Evolutionary conservation across 306 rosid species (phyloP).

Genomic region (Cucurbita argyrosperma): DNA sequence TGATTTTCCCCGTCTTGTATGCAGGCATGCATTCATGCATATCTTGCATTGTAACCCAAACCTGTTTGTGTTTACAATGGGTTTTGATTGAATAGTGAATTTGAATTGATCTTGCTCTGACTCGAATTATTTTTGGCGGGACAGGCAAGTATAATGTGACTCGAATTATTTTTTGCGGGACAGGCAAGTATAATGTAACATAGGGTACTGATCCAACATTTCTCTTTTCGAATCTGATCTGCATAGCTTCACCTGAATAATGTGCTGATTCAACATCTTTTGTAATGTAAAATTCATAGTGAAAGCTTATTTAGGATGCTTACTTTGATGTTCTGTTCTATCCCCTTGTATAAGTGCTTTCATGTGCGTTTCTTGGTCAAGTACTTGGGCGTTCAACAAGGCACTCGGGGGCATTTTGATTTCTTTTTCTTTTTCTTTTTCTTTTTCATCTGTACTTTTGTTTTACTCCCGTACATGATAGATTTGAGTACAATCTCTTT

Average conservation of each 20-base stretch:
- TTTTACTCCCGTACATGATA: too few species aligned
- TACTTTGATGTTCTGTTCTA: background rate
- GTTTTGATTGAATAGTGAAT: background rate
- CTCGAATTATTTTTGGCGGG: background rate
- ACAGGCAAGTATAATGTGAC: too few species aligned
- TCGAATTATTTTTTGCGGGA: background rate
- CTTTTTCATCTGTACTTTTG: too few species aligned
- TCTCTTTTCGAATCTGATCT: background rate
- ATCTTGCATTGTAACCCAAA: background rate
- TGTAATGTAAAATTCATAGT: background rate
- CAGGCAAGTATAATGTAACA: background rate
- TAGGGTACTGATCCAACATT: background rate
- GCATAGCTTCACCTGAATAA: background rate
- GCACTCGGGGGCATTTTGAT: too few species aligned
- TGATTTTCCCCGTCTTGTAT: background rate
- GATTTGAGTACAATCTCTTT: background rate
- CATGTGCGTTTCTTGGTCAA: background rate
- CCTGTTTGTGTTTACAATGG: background rate
- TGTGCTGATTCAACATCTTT: background rate
- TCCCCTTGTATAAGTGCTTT: background rate
- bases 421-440: too few species aligned
- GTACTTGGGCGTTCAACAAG: background rate
- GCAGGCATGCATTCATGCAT: background rate
- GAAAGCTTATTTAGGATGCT: background rate
- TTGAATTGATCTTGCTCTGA: background rate